These are phyloP conservation scores for Pseudogymnoascus sp. DNA, from an alignment of 2,329 filamentous ascomycete species.

Conservation along the genomic window DNA sequence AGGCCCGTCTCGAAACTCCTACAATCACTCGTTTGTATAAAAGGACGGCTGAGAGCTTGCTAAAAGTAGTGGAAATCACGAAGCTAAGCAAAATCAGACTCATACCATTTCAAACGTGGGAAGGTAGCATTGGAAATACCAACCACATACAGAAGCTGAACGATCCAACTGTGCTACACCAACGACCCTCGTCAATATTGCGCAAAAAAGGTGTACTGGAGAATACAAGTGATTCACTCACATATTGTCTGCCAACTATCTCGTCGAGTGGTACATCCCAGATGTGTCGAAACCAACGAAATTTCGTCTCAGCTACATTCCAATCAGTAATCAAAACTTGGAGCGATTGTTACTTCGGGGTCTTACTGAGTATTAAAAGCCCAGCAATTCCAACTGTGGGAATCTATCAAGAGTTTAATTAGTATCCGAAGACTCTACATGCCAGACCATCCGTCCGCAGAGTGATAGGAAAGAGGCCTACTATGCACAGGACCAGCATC, in stretches of 20 bases:
- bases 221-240: neutral
- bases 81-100: neutral
- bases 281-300: constrained; percentile 4
- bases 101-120: neutral
- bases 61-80: neutral
- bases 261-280: neutral
- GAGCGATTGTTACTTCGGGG: neutral
- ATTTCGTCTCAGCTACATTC: neutral
- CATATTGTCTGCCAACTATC: neutral
- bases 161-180: neutral
- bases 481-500: constrained; percentile 1
- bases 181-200: neutral
- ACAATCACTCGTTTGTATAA: neutral
- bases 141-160: neutral
- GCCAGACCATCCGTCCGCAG: neutral
- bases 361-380: neutral
- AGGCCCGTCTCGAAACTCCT: neutral
- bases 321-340: neutral
- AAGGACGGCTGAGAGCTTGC: neutral
- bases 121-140: neutral
- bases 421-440: neutral
- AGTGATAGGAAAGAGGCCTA: neutral
- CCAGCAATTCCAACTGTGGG: neutral
- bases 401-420: neutral
- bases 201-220: neutral